These are phyloP conservation scores for Omphalea diandra DNA, from an alignment of 441 rosid species.

Conservation along the genomic window DNA sequence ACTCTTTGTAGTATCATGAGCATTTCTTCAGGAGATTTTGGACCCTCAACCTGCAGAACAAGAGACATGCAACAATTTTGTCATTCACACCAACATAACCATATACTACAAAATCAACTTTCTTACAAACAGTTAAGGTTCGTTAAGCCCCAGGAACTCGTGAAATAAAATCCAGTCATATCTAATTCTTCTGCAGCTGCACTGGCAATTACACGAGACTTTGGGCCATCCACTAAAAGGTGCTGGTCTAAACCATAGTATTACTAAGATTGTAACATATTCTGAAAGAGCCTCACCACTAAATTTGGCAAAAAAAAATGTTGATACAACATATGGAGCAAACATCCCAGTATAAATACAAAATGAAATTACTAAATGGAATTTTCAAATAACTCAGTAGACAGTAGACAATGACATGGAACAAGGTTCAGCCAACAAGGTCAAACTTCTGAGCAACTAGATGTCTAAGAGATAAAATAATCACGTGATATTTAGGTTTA, in stretches of 20 bases:
- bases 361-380: background rate
- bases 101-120: background rate
- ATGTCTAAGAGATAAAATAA: background rate
- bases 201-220: background rate
- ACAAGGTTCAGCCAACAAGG: background rate
- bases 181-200: background rate
- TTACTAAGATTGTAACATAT: background rate
- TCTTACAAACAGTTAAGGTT: background rate
- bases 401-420: no score
- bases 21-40: slow-evolving; percentile 84
- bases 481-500: background rate
- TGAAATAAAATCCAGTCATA: background rate
- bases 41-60: slow-evolving; percentile 78
- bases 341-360: no score
- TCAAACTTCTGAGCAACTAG: background rate
- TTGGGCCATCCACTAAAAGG: background rate
- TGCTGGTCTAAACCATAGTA: background rate
- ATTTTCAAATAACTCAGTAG: background rate
- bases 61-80: slow-evolving; percentile 19
- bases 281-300: background rate
- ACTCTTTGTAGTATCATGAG: slow-evolving; percentile 68
- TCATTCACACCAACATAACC: slow-evolving; percentile 4
- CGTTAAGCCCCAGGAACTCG: background rate
- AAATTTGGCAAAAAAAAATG: no score
- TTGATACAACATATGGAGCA: no score